Evolutionary conservation across 179 eudicot genomes (phyloP), one percentile per base, ranked within the genome.

Genomic region (Camellia oleifera): DNA sequence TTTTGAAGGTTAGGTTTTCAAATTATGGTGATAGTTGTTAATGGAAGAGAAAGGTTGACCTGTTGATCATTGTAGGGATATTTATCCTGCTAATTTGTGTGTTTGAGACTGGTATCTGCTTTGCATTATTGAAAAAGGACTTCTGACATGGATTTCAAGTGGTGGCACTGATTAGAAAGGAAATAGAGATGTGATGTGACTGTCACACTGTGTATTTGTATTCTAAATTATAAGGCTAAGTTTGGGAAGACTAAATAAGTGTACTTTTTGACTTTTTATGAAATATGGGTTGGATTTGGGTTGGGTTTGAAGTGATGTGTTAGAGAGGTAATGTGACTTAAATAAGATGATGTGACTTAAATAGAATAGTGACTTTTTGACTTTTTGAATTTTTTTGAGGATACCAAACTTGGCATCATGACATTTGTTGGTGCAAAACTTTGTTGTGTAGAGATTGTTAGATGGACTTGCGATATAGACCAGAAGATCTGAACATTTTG

Each of bases 21-120:
- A 4, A 7, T 78, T 0, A 54, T 26, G n/a, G 42, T 69, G 26
- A 52, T 26, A 32, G 14, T 4, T 53, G 8, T 17, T 23, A 32
- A 57, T 42, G 45, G 57, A 44, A 56, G 64, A 80, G 82, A 40
- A 50, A 46, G 77, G 63, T 65, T 85, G 75, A 10, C 77, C 63
- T 9, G 44, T 1, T 64, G 42, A 7, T 0, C 12, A 48, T 32
- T 53, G 7, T 32, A 46, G 2, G 46, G 76, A 72, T 54, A 73
- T 50, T 50, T 13, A 71, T 26, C 17, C 8, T 9, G 62, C 54
- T 54, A 20, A 72, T 20, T 11, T 2, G 14, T 0, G 40, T 13
- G 11, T 76, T 74, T 45, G 69, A 14, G 66, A 3, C 57, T 46
- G 5, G 54, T 48, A 15, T 58, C 17, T 15, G 26, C 78, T 45